Evolutionary conservation across 805 yeast genomes (phyloP).

Genomic region (Candida peoriensis): DNA sequence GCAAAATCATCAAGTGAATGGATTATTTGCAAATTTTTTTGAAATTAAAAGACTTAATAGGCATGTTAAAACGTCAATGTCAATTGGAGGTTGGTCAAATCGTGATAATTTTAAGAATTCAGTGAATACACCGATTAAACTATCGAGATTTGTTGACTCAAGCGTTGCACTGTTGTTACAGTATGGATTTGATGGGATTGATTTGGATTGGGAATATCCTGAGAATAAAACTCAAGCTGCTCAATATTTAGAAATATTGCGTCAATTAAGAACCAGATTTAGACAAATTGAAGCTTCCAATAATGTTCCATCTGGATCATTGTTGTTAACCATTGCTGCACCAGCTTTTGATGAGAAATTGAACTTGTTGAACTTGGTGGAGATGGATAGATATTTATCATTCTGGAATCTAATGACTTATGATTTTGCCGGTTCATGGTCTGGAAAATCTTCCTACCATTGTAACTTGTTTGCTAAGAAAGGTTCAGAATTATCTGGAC

Average conservation of each 20-base stretch:
- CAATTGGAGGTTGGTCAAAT: slow-evolving; percentile 81
- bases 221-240: slow-evolving; percentile 37
- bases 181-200: slow-evolving; percentile 83
- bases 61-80: slow-evolving; percentile 53
- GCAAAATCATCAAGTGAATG: slow-evolving; percentile 27
- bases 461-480: slow-evolving; percentile 48
- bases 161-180: slow-evolving; percentile 41
- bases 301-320: slow-evolving; percentile 22
- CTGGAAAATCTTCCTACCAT: slow-evolving; percentile 55
- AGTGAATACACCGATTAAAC: slow-evolving; percentile 30
- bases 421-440: slow-evolving; percentile 83
- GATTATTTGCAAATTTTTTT: slow-evolving; percentile 44
- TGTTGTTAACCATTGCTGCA: slow-evolving; percentile 65
- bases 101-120: slow-evolving; percentile 44
- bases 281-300: slow-evolving; percentile 29
- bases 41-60: slow-evolving; percentile 38
- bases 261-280: slow-evolving; percentile 34
- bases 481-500: slow-evolving; percentile 41
- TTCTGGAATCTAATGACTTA: slow-evolving; percentile 91
- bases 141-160: slow-evolving; percentile 45
- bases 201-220: slow-evolving; percentile 95
- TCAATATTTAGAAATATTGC: slow-evolving; percentile 39
- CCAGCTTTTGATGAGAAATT: slow-evolving; percentile 58
- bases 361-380: slow-evolving; percentile 36
- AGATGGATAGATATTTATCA: slow-evolving; percentile 54